Conservation (phyloP, 2,329 filamentous ascomycete genomes). For the Mollisiaceae sp. region DNA sequence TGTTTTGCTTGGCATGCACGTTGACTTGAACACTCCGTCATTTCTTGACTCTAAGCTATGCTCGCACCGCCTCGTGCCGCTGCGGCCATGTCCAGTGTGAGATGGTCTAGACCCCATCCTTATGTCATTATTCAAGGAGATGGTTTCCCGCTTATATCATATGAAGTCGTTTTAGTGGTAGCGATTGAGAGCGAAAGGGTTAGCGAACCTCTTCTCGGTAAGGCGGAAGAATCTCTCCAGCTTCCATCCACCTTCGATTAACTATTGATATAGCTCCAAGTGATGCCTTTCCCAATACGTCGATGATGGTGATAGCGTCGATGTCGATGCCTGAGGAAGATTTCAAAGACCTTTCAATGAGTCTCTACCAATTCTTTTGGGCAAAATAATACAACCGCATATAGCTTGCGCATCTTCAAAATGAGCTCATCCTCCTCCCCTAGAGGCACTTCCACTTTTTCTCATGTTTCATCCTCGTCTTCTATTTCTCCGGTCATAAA, state of each 20-base stretch:
- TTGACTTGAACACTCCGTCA: not conserved
- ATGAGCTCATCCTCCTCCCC: not conserved
- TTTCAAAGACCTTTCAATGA: not conserved
- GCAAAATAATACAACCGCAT: not conserved
- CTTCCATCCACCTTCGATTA: not conserved
- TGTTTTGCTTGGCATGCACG: not conserved
- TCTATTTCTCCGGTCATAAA: not conserved
- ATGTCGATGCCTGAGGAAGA: not conserved
- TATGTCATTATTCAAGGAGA: not conserved
- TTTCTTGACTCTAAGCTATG: not conserved
- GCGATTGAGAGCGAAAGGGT: not conserved
- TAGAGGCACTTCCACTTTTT: not conserved
- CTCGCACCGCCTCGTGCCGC: not conserved
- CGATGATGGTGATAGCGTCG: not conserved
- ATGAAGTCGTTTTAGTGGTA: not conserved
- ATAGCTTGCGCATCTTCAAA: not conserved
- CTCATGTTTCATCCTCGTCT: not conserved
- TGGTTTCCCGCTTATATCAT: not conserved
- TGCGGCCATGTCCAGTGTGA: not conserved
- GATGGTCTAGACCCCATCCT: not conserved
- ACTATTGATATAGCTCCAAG: not conserved
- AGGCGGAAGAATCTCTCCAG: not conserved
- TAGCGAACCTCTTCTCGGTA: slow-evolving; percentile 1
- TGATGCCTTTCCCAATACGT: not conserved
- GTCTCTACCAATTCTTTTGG: not conserved